phyloP scores from a whole-genome alignment of 495 filamentous ascomycete genomes.

The Lophium mytilinum region DNA sequence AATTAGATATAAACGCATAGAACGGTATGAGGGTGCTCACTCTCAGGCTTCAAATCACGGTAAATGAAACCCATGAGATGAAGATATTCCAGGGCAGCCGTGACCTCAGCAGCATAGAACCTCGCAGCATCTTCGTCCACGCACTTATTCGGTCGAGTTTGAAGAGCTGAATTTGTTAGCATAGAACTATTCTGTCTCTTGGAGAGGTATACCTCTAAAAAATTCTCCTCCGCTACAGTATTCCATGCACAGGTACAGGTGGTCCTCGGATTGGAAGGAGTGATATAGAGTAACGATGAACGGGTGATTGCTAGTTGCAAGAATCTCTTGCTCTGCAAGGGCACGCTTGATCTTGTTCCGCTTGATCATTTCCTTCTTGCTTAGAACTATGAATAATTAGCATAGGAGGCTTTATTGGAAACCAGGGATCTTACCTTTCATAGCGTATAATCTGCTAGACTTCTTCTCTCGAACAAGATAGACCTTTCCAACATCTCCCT shows the following conservation, averaged over 20 bases:
- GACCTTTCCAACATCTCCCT: slow-evolving; percentile 97
- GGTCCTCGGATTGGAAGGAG: slow-evolving; percentile 97
- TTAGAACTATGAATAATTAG: slow-evolving; percentile 60
- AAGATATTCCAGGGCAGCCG: slow-evolving; percentile 90
- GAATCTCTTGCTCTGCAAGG: slow-evolving; percentile 92
- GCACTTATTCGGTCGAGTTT: slow-evolving; percentile 94
- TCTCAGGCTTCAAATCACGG: slow-evolving; percentile 94
- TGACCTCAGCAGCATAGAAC: slow-evolving; percentile 98
- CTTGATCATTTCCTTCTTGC: slow-evolving; percentile 99
- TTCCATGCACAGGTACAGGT: slow-evolving; percentile 98
- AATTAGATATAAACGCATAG: slow-evolving; percentile 18
- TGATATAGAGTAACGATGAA: slow-evolving; percentile 98
- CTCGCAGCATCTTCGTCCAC: slow-evolving; percentile 94
- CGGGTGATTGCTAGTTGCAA: slow-evolving; percentile 96
- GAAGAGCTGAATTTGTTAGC: slow-evolving; percentile 52
- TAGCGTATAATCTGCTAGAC: slow-evolving; percentile 86
- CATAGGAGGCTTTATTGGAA: slow-evolving; percentile 31
- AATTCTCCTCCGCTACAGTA: slow-evolving; percentile 99
- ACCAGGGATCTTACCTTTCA: slow-evolving; percentile 70
- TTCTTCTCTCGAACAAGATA: slow-evolving; percentile 98
- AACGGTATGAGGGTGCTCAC: slow-evolving; percentile 45
- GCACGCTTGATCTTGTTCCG: slow-evolving; percentile 99
- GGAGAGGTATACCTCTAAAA: slow-evolving; percentile 56
- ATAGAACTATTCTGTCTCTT: not conserved
- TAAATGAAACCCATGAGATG: slow-evolving; percentile 99